Conservation (phyloP, 106 monocot species). For the Acorus calamus region DNA sequence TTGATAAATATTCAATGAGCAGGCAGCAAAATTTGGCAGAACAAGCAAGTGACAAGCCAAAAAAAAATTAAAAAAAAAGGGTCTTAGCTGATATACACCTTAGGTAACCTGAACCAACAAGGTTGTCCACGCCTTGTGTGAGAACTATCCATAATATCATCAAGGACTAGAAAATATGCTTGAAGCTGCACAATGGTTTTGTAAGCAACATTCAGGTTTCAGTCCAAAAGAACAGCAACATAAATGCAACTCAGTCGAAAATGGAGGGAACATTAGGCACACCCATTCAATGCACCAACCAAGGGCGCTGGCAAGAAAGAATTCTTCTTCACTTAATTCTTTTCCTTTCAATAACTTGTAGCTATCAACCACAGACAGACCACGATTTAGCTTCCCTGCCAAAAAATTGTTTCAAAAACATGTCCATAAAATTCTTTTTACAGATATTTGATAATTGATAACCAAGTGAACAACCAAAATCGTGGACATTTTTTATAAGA, state of each 20-base stretch:
- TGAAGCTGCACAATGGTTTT: constrained; percentile 49
- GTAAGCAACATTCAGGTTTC: not conserved
- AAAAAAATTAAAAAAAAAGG: no score
- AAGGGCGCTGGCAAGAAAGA: constrained; percentile 57
- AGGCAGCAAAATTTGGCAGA: no score
- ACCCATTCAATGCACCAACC: constrained; percentile 99
- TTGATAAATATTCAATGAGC: no score
- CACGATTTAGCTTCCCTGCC: constrained; percentile 89
- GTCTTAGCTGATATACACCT: constrained; percentile 26
- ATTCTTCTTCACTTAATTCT: constrained; percentile 60
- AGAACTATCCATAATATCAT: constrained; percentile 97
- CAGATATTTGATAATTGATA: no score
- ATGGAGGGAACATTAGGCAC: not conserved
- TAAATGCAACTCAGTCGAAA: not conserved
- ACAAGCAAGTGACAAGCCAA: no score
- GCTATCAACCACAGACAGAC: constrained; percentile 91
- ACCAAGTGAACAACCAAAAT: no score
- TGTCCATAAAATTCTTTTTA: no score
- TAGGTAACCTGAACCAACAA: constrained; percentile 86
- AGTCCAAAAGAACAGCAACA: not conserved
- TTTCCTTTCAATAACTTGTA: constrained; percentile 70
- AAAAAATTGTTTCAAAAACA: not conserved
- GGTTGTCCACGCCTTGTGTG: constrained; percentile 90
- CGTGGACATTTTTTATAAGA: no score
- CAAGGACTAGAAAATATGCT: constrained; percentile 95